Conservation (phyloP, 192 early-diverging fungal species). For the Backusella liffmaniae region DNA sequence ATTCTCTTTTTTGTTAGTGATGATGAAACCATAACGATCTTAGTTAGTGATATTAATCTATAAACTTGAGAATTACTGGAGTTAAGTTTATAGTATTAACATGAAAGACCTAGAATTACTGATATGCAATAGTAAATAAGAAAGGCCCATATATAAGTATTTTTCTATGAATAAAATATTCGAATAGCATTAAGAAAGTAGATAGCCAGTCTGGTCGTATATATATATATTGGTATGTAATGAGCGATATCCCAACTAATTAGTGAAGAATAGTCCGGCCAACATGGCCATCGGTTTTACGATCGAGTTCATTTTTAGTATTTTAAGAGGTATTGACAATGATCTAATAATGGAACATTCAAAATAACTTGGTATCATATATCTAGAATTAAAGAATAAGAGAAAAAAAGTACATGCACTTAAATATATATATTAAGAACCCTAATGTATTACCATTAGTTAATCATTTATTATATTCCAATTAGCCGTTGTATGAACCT, state of each 20-base stretch:
- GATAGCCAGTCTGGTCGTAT: no score
- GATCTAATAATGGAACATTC: background rate
- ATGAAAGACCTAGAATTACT: background rate
- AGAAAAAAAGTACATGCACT: background rate
- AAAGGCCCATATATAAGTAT: background rate
- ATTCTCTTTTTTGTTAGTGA: background rate
- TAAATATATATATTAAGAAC: background rate
- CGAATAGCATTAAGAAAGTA: no score
- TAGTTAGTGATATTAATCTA: background rate
- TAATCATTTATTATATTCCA: background rate
- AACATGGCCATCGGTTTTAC: background rate
- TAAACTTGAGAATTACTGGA: background rate
- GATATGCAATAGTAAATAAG: background rate
- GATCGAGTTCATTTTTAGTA: background rate
- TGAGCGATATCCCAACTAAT: background rate
- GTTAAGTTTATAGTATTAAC: background rate
- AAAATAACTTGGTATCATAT: background rate
- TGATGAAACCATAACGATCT: background rate
- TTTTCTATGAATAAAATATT: background rate
- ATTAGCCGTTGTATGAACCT: background rate
- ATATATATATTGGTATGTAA: background rate
- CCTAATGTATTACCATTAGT: background rate
- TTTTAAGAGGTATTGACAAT: background rate
- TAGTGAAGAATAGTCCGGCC: background rate
- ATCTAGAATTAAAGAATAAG: conserved; percentile 1